Percentiles rank a stretch among this genome's conserved stretches.
Evolutionary conservation across 2,329 filamentous ascomycete genomes (phyloP).

Genomic region (Pseudogymnoascus sp.): DNA sequence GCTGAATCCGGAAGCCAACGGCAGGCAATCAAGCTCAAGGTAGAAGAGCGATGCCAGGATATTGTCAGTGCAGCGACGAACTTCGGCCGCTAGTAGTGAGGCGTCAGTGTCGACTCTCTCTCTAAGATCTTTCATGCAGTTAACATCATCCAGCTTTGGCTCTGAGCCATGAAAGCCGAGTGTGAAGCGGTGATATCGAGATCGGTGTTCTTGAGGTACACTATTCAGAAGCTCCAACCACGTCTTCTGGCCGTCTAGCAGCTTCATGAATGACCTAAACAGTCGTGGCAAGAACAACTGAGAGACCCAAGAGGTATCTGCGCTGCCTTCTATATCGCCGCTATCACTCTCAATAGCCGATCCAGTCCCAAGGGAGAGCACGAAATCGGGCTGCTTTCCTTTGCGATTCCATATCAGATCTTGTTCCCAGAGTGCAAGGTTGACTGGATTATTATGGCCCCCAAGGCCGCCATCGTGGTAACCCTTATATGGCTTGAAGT

Average conservation of each 20-base stretch:
- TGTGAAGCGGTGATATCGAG: slow-evolving; percentile 10
- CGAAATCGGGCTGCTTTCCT: slow-evolving; percentile 11
- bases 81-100: not conserved
- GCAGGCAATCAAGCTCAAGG: slow-evolving; percentile 8
- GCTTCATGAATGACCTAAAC: slow-evolving; percentile 12
- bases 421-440: slow-evolving; percentile 14
- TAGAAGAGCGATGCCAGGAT: slow-evolving; percentile 13
- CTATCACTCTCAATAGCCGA: not conserved
- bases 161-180: slow-evolving; percentile 11
- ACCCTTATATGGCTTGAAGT: slow-evolving; percentile 12
- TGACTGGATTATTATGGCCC: slow-evolving; percentile 14
- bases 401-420: slow-evolving; percentile 10
- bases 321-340: not conserved
- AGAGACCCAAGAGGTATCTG: not conserved
- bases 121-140: not conserved
- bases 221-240: slow-evolving; percentile 12
- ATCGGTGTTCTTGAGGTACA: not conserved
- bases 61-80: slow-evolving; percentile 12
- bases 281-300: slow-evolving; percentile 6
- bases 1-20: not conserved
- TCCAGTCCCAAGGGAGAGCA: slow-evolving; percentile 13
- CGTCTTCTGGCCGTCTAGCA: slow-evolving; percentile 10
- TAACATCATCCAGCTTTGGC: slow-evolving; percentile 12
- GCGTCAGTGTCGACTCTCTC: not conserved
- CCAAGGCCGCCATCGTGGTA: slow-evolving; percentile 13